Conservation (phyloP, 2,329 filamentous ascomycete genomes). For the Elsinoe ampelina region DNA sequence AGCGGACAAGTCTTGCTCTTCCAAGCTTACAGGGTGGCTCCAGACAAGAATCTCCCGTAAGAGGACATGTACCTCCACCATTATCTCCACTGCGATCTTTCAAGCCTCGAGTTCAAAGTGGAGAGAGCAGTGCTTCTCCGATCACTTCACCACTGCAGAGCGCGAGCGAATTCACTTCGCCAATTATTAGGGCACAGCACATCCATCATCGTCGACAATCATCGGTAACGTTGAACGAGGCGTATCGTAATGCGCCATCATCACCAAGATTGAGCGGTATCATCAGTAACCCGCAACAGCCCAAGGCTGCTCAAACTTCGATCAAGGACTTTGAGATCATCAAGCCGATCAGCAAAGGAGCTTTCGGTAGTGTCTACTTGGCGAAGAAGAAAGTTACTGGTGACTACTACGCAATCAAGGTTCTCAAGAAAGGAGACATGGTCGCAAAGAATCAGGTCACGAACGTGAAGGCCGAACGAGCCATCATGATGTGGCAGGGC, state of each 20-base stretch:
- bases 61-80: slow-evolving; percentile 56
- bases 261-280: slow-evolving; percentile 75
- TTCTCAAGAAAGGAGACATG: slow-evolving; percentile 99
- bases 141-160: slow-evolving; percentile 83
- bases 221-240: slow-evolving; percentile 70
- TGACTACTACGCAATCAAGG: slow-evolving; percentile 98
- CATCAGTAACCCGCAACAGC: slow-evolving; percentile 63
- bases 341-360: slow-evolving; percentile 97
- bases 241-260: slow-evolving; percentile 53
- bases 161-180: slow-evolving; percentile 71
- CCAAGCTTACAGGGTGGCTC: slow-evolving; percentile 59
- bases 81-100: slow-evolving; percentile 70
- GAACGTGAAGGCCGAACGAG: slow-evolving; percentile 95
- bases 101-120: slow-evolving; percentile 63
- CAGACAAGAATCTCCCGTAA: slow-evolving; percentile 80
- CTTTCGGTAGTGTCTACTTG: slow-evolving; percentile 94
- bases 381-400: slow-evolving; percentile 98
- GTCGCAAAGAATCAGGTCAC: slow-evolving; percentile 98
- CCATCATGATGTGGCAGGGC: slow-evolving; percentile 99
- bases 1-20: slow-evolving; percentile 77
- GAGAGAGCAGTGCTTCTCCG: slow-evolving; percentile 66
- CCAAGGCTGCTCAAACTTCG: slow-evolving; percentile 80
- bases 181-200: slow-evolving; percentile 47
- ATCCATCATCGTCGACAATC: slow-evolving; percentile 75
- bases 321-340: slow-evolving; percentile 99